Percentiles rank a stretch among this genome's conserved stretches.
Evolutionary conservation across 768 basidiomycete species (phyloP).

Genomic region (Hirschioporus abietinus): DNA sequence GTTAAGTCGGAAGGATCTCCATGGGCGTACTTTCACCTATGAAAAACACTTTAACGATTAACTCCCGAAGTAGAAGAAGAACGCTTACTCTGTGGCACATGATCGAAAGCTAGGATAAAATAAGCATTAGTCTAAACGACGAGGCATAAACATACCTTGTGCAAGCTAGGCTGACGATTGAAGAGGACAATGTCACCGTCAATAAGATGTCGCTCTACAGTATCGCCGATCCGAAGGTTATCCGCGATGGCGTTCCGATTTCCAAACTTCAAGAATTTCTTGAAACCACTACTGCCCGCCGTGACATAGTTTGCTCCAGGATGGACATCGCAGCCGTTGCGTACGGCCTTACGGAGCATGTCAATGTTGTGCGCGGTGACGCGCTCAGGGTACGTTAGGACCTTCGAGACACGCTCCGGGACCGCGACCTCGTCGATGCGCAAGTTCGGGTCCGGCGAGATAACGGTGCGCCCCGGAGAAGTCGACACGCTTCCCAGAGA

Average conservation of each 20-base stretch:
- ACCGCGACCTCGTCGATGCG: slow-evolving; percentile 98
- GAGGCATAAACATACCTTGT: slow-evolving; percentile 55
- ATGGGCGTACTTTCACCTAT: slow-evolving; percentile 87
- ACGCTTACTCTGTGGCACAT: slow-evolving; percentile 95
- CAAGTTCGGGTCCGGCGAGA: slow-evolving; percentile 98
- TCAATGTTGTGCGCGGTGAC: slow-evolving; percentile 91
- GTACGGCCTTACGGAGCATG: slow-evolving; percentile 63
- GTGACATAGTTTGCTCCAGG: slow-evolving; percentile 96
- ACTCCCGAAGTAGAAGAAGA: too few relatives aligned
- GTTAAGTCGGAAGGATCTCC: slow-evolving; percentile 95
- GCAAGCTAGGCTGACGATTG: slow-evolving; percentile 97
- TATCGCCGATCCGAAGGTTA: slow-evolving; percentile 77
- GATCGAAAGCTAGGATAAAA: slow-evolving; percentile 67
- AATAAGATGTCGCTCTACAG: slow-evolving; percentile 90
- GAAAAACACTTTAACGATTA: too few relatives aligned
- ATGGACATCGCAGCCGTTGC: slow-evolving; percentile 86
- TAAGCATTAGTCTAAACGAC: neutral
- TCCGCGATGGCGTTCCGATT: slow-evolving; percentile 79
- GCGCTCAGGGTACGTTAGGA: slow-evolving; percentile 93
- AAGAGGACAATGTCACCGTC: slow-evolving; percentile 97
- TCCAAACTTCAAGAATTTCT: slow-evolving; percentile 87
- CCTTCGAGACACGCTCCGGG: slow-evolving; percentile 90
- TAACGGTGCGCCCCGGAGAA: slow-evolving; percentile 96
- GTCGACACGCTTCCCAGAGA: slow-evolving; percentile 98
- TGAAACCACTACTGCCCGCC: slow-evolving; percentile 67